A percentile compares a stretch with the other conserved stretches of the same genome.
Conservation (phyloP, 805 yeast species). For the Ogataea nonfermentans region DNA sequence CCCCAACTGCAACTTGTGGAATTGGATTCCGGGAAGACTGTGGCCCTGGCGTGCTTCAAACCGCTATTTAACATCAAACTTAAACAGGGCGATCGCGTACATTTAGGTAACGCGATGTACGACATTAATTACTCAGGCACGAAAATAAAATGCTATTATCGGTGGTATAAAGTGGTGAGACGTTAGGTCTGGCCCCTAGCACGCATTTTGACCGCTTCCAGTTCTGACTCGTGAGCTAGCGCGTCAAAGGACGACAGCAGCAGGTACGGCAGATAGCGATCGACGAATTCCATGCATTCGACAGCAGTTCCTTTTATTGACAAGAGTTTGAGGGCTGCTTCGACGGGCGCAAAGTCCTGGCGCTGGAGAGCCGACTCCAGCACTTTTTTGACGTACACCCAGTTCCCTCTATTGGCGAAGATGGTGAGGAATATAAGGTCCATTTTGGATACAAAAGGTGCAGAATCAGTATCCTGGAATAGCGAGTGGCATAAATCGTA, state of each 20-base stretch:
- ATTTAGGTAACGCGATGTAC: slow-evolving; percentile 18
- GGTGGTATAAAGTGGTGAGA: slow-evolving; percentile 21
- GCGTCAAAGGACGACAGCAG: slow-evolving; percentile 8
- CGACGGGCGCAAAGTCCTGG: slow-evolving; percentile 15
- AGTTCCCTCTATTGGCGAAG: slow-evolving; percentile 19
- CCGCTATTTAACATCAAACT: slow-evolving; percentile 7
- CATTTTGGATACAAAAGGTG: slow-evolving; percentile 11
- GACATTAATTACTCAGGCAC: slow-evolving; percentile 4
- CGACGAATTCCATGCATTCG: slow-evolving; percentile 15
- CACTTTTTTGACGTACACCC: slow-evolving; percentile 16
- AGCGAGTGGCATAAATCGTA: slow-evolving; percentile 14
- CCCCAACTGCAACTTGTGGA: slow-evolving; percentile 6
- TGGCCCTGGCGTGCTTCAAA: slow-evolving; percentile 17
- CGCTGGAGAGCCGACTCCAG: slow-evolving; percentile 16
- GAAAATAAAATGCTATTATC: slow-evolving; percentile 18
- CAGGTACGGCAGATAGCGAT: slow-evolving; percentile 17
- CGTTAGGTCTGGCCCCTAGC: slow-evolving; percentile 2
- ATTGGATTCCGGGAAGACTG: slow-evolving; percentile 4
- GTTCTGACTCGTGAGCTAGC: slow-evolving; percentile 2
- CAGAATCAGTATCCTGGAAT: slow-evolving; percentile 7
- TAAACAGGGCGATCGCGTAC: slow-evolving; percentile 14
- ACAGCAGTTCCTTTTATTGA: slow-evolving; percentile 8
- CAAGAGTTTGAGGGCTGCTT: slow-evolving; percentile 11
- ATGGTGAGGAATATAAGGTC: slow-evolving; percentile 18
- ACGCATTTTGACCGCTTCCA: slow-evolving; percentile 7